phyloP scores from a whole-genome alignment of 1,139 yeast species.

The Trichomonascaceae sp. region DNA sequence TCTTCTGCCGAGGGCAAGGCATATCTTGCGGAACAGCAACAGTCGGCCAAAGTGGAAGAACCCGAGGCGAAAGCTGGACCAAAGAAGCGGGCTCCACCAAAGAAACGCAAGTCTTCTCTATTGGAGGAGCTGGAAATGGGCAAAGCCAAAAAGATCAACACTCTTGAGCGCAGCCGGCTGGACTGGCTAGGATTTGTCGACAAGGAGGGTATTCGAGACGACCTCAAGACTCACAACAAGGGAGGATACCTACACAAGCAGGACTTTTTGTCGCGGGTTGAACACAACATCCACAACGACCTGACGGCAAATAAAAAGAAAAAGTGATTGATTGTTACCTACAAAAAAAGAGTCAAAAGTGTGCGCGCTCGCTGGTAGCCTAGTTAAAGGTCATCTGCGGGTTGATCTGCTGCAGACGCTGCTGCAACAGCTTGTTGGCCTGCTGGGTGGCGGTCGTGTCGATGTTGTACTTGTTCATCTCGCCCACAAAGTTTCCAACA shows the following conservation, averaged over 20 bases:
- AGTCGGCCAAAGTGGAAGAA: constrained; percentile 5
- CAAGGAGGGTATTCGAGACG: constrained; percentile 70
- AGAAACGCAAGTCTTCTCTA: constrained; percentile 58
- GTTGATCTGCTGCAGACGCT: neutral
- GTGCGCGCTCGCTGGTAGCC: too few species aligned
- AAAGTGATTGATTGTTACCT: too few species aligned
- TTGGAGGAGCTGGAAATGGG: constrained; percentile 52
- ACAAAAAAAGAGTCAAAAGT: too few species aligned
- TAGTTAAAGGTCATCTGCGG: constrained; percentile 1
- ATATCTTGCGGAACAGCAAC: constrained; percentile 32
- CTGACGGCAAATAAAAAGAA: constrained; percentile 45
- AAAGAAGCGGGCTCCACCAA: constrained; percentile 20
- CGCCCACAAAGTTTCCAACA: neutral
- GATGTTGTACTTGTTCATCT: neutral
- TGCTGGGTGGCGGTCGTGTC: neutral
- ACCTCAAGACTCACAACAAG: constrained; percentile 60
- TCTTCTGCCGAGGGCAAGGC: constrained; percentile 83
- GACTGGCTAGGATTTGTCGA: constrained; percentile 97
- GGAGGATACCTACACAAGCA: constrained; percentile 82
- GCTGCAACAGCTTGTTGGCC: neutral
- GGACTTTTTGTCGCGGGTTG: constrained; percentile 73
- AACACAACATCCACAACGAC: constrained; percentile 48
- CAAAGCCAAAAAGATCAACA: constrained; percentile 62
- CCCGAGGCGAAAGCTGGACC: constrained; percentile 6
- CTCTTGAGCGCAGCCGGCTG: constrained; percentile 79